phyloP scores from a whole-genome alignment of 257 asterid genomes.

The Voacanga thouarsii region DNA sequence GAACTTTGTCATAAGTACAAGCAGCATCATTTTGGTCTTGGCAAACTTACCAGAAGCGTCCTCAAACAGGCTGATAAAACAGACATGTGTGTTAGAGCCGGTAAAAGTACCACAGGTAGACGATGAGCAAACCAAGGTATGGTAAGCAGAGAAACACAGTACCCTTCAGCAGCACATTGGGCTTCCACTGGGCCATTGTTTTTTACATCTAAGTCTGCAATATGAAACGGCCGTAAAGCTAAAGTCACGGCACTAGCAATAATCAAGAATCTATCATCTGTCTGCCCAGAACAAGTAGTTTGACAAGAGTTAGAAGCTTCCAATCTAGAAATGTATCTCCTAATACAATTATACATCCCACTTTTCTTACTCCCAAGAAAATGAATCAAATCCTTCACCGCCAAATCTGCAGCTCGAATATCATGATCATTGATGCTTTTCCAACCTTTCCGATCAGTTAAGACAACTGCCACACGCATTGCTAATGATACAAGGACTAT shows the following conservation, averaged over 20 bases:
- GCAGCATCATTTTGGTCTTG: background rate
- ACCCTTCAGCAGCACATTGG: constrained; percentile 58
- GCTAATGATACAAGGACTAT: constrained; percentile 58
- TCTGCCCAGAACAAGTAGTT: constrained; percentile 37
- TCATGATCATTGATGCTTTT: constrained; percentile 43
- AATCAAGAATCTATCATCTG: constrained; percentile 70
- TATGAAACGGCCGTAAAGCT: constrained; percentile 78
- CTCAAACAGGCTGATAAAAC: constrained; percentile 78
- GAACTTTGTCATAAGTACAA: background rate
- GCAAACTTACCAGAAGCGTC: constrained; percentile 72
- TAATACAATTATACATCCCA: constrained; percentile 55
- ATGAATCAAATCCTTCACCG: constrained; percentile 56
- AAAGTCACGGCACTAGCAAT: constrained; percentile 84
- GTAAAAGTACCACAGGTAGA: constrained; percentile 71
- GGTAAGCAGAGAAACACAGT: constrained; percentile 65
- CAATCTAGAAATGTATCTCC: constrained; percentile 64
- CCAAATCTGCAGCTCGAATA: constrained; percentile 42
- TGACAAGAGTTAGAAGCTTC: constrained; percentile 48
- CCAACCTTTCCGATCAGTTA: constrained; percentile 91
- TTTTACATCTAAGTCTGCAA: constrained; percentile 34
- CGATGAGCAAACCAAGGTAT: constrained; percentile 90
- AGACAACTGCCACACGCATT: constrained; percentile 80
- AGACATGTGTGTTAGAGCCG: constrained; percentile 84
- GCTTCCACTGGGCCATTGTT: constrained; percentile 37
- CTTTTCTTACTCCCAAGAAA: constrained; percentile 62